Evolutionary conservation across 495 filamentous ascomycete genomes (phyloP).

Genomic region (Aspergillus hancockii): DNA sequence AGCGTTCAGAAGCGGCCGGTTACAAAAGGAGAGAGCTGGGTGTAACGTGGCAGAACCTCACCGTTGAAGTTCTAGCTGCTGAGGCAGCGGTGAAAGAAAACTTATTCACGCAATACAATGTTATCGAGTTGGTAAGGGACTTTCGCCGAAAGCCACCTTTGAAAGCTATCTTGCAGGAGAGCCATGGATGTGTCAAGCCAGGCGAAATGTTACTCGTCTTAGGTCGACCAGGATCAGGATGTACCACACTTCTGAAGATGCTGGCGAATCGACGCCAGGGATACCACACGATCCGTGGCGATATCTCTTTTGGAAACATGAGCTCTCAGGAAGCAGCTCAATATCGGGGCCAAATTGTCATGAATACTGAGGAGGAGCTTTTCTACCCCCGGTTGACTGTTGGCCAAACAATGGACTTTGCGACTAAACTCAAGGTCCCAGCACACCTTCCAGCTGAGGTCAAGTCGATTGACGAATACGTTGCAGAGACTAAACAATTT

Average conservation of each 20-base stretch:
- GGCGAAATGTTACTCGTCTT: slow-evolving; percentile 51
- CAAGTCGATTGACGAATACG: slow-evolving; percentile 53
- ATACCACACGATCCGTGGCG: slow-evolving; percentile 43
- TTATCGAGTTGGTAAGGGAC: slow-evolving; percentile 40
- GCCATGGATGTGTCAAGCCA: slow-evolving; percentile 55
- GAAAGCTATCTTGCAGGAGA: slow-evolving; percentile 39
- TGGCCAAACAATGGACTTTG: slow-evolving; percentile 70
- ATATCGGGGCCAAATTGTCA: slow-evolving; percentile 73
- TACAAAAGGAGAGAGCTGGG: slow-evolving; percentile 52
- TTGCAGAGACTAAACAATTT: slow-evolving; percentile 59
- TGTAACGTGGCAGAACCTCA: slow-evolving; percentile 57
- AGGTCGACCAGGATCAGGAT: slow-evolving; percentile 47
- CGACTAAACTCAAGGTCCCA: slow-evolving; percentile 46
- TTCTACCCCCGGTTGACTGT: slow-evolving; percentile 73
- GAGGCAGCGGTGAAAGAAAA: slow-evolving; percentile 53
- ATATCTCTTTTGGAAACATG: slow-evolving; percentile 22
- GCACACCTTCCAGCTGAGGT: slow-evolving; percentile 33
- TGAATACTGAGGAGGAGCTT: slow-evolving; percentile 68
- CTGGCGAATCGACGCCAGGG: slow-evolving; percentile 63
- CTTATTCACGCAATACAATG: slow-evolving; percentile 57
- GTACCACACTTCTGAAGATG: slow-evolving; percentile 58
- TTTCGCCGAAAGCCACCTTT: slow-evolving; percentile 38
- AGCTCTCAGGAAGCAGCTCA: slow-evolving; percentile 50
- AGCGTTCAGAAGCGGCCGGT: slow-evolving; percentile 22
- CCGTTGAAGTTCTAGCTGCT: slow-evolving; percentile 41